These are phyloP conservation scores for Trichomonas tenax DNA, from an alignment of 208 protist genomes.

Conservation along the genomic window DNA sequence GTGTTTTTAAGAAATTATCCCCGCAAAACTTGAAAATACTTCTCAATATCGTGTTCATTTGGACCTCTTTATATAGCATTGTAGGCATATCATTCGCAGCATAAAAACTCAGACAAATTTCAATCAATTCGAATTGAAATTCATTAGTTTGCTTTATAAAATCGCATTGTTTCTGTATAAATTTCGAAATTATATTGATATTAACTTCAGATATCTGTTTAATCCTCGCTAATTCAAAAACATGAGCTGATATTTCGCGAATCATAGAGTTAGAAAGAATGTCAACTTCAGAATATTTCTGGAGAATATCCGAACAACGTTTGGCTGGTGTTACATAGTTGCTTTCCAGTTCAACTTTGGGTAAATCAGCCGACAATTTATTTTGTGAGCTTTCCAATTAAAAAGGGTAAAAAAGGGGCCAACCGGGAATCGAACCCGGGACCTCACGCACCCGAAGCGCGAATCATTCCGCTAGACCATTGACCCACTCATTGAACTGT, in stretches of 20 bases:
- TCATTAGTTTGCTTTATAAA: not conserved
- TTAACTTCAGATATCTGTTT: not conserved
- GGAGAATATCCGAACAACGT: not conserved
- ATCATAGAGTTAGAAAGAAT: not conserved
- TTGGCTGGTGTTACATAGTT: not conserved
- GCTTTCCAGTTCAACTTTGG: not conserved
- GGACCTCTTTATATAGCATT: not conserved
- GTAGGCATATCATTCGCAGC: not conserved
- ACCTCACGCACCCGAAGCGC: slow-evolving; percentile 30
- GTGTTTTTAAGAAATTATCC: not conserved
- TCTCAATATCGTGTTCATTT: not conserved
- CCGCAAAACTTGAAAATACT: not conserved
- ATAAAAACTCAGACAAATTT: not conserved
- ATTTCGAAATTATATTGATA: not conserved
- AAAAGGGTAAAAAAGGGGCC: not conserved
- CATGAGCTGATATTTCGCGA: not conserved
- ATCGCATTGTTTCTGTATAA: not conserved
- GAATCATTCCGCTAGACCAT: slow-evolving; percentile 8
- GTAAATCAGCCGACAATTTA: not conserved
- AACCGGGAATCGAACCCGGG: slow-evolving; percentile 29
- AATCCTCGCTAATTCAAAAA: not conserved
- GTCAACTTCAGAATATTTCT: not conserved
- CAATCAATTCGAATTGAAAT: not conserved
- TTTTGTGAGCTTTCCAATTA: not conserved
- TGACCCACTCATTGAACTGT: not conserved